Conservation (phyloP, 1,139 yeast species). For the Kodamaea sp. region DNA sequence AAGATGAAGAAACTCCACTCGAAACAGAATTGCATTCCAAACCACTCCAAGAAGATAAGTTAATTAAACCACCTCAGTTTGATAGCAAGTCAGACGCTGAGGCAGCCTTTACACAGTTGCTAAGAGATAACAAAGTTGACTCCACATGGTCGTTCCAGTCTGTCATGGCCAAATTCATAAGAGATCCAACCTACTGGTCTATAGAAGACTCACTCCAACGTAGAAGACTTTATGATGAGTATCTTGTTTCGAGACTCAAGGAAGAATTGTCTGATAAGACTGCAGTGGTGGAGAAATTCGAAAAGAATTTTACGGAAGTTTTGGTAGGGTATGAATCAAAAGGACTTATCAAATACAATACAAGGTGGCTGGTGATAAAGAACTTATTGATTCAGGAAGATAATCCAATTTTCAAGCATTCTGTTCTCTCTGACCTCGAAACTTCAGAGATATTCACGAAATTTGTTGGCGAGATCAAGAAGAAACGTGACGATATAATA, state of each 20-base stretch:
- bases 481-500: slow-evolving; percentile 35
- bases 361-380: slow-evolving; percentile 68
- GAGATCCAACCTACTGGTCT: slow-evolving; percentile 70
- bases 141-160: slow-evolving; percentile 75
- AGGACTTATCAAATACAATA: slow-evolving; percentile 51
- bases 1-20: slow-evolving; percentile 10
- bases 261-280: slow-evolving; percentile 56
- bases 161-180: slow-evolving; percentile 61
- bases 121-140: slow-evolving; percentile 58
- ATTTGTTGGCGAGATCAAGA: slow-evolving; percentile 44
- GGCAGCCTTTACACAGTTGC: slow-evolving; percentile 50
- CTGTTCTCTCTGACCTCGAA: slow-evolving; percentile 60
- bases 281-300: slow-evolving; percentile 55
- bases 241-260: slow-evolving; percentile 54
- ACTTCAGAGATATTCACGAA: slow-evolving; percentile 54
- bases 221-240: slow-evolving; percentile 65
- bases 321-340: slow-evolving; percentile 35
- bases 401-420: slow-evolving; percentile 61
- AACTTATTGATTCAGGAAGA: slow-evolving; percentile 54
- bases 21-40: slow-evolving; percentile 16
- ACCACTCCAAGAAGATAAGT: slow-evolving; percentile 8
- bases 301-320: slow-evolving; percentile 52
- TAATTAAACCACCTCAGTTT: slow-evolving; percentile 18
- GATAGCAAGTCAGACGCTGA: slow-evolving; percentile 38
- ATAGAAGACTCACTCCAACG: slow-evolving; percentile 62